Conservation (phyloP, 805 yeast species). For the Candida maris region DNA sequence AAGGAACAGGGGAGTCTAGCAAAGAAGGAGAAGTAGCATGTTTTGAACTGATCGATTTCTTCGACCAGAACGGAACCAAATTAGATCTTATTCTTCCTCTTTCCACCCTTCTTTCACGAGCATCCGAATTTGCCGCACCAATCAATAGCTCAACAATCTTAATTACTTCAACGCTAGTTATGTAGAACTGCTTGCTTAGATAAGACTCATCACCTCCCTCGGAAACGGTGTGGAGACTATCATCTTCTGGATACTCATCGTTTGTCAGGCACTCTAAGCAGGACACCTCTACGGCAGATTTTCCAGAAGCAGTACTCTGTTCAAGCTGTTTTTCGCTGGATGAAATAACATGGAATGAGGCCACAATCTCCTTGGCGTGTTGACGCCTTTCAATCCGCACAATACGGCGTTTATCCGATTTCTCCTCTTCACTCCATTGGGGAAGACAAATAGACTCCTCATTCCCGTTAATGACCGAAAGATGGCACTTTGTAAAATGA, state of each 20-base stretch:
- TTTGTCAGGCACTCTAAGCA: slow-evolving; percentile 46
- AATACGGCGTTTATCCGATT: slow-evolving; percentile 50
- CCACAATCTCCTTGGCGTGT: slow-evolving; percentile 42
- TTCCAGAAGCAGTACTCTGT: slow-evolving; percentile 35
- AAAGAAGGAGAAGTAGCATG: slow-evolving; percentile 18
- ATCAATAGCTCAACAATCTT: slow-evolving; percentile 60
- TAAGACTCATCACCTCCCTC: slow-evolving; percentile 27
- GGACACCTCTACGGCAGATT: slow-evolving; percentile 55
- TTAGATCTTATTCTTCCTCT: slow-evolving; percentile 65
- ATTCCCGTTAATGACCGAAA: slow-evolving; percentile 43
- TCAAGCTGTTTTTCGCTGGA: slow-evolving; percentile 46
- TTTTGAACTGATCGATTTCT: slow-evolving; percentile 51
- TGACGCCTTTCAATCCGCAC: slow-evolving; percentile 56
- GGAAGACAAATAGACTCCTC: slow-evolving; percentile 49
- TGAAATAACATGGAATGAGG: slow-evolving; percentile 49
- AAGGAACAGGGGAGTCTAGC: slow-evolving; percentile 6
- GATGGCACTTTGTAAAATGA: slow-evolving; percentile 43
- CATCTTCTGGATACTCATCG: slow-evolving; percentile 18
- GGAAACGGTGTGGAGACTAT: slow-evolving; percentile 13
- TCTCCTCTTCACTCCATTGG: slow-evolving; percentile 46
- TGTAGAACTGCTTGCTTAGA: slow-evolving; percentile 39
- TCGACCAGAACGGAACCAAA: slow-evolving; percentile 65
- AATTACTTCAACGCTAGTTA: slow-evolving; percentile 65
- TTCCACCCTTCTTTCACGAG: slow-evolving; percentile 54
- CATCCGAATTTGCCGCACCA: slow-evolving; percentile 44